phyloP scores from a whole-genome alignment of 805 yeast genomes.

The Blastobotrys mokoenaii region DNA sequence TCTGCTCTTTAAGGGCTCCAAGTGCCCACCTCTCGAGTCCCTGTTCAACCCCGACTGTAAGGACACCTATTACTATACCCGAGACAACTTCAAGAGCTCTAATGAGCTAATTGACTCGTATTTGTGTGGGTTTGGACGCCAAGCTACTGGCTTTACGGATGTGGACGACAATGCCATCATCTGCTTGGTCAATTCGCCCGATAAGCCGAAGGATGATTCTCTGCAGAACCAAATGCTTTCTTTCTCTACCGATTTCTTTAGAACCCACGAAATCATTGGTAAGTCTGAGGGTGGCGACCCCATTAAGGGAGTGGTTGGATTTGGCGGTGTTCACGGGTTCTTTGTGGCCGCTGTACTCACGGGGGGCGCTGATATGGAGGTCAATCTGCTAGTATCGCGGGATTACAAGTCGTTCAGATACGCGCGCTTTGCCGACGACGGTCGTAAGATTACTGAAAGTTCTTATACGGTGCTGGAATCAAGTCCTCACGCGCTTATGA shows the following conservation, averaged over 20 bases:
- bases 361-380: conserved; percentile 14
- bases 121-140: conserved; percentile 31
- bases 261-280: conserved; percentile 25
- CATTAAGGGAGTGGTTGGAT: conserved; percentile 26
- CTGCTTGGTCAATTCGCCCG: conserved; percentile 32
- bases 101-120: conserved; percentile 14
- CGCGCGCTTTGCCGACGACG: conserved; percentile 28
- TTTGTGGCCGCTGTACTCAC: conserved; percentile 28
- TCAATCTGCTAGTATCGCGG: conserved; percentile 27
- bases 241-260: conserved; percentile 39
- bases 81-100: conserved; percentile 36
- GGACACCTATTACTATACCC: conserved; percentile 35
- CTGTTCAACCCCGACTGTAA: conserved; percentile 27
- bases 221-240: conserved; percentile 31
- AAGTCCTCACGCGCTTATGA: conserved; percentile 33
- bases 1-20: conserved; percentile 31
- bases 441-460: conserved; percentile 14
- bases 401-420: conserved; percentile 29
- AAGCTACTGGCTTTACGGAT: conserved; percentile 18
- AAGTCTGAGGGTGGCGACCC: conserved; percentile 26
- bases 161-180: conserved; percentile 30
- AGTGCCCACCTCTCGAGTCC: conserved; percentile 27
- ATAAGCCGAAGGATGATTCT: conserved; percentile 31
- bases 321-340: conserved; percentile 31
- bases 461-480: conserved; percentile 32